phyloP scores from a whole-genome alignment of 208 protist species.

The Angomonas ambiguus region DNA sequence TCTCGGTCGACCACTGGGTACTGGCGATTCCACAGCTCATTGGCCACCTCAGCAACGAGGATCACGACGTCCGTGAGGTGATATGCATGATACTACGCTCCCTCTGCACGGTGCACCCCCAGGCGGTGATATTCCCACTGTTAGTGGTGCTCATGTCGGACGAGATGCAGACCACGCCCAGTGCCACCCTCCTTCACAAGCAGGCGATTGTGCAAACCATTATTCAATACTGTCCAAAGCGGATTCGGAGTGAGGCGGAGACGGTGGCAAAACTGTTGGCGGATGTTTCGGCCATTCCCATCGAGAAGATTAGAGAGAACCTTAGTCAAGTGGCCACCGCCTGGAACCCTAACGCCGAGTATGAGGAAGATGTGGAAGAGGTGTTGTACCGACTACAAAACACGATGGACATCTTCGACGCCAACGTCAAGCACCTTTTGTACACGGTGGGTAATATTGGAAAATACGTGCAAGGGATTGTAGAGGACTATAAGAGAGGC shows the following conservation, averaged over 20 bases:
- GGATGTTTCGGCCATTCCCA: slow-evolving; percentile 84
- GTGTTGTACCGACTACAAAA: slow-evolving; percentile 60
- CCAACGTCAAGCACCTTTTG: slow-evolving; percentile 71
- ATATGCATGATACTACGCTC: slow-evolving; percentile 93
- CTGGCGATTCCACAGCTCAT: slow-evolving; percentile 99
- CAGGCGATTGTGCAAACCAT: slow-evolving; percentile 70
- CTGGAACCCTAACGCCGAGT: slow-evolving; percentile 90
- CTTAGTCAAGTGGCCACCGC: slow-evolving; percentile 77
- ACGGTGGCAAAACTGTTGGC: slow-evolving; percentile 76
- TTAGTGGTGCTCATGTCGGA: slow-evolving; percentile 94
- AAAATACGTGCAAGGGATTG: slow-evolving; percentile 77
- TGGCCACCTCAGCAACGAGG: slow-evolving; percentile 94
- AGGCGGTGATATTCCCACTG: slow-evolving; percentile 99
- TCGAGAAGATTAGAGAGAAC: slow-evolving; percentile 87
- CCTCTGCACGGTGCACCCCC: slow-evolving; percentile 96
- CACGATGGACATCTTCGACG: slow-evolving; percentile 77
- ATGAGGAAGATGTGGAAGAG: slow-evolving; percentile 85
- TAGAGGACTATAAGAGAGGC: slow-evolving; percentile 69
- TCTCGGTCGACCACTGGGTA: slow-evolving; percentile 98
- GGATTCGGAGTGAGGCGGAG: slow-evolving; percentile 80
- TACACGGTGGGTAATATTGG: slow-evolving; percentile 90
- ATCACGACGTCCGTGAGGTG: slow-evolving; percentile 88
- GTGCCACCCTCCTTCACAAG: slow-evolving; percentile 29
- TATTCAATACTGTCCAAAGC: slow-evolving; percentile 78
- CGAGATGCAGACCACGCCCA: slow-evolving; percentile 29